Percentiles rank a stretch among this genome's conserved stretches.
These are phyloP conservation scores for Suhomyces bribrorum DNA, from an alignment of 1,139 yeast genomes.

Conservation along the genomic window DNA sequence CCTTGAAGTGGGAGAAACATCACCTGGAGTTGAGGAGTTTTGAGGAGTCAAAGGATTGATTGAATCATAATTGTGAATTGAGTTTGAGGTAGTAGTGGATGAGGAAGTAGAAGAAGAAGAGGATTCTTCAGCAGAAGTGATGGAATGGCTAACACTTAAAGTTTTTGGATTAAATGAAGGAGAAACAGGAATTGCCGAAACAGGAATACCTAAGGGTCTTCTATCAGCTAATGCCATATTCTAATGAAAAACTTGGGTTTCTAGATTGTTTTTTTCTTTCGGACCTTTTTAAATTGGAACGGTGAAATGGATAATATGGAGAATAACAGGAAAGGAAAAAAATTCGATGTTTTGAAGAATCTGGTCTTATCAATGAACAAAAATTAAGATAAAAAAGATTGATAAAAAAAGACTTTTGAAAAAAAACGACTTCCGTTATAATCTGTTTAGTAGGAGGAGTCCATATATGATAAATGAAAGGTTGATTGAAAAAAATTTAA, in stretches of 20 bases:
- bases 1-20: conserved; percentile 41
- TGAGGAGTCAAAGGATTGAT: conserved; percentile 23
- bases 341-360: conserved; percentile 9
- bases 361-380: conserved; percentile 10
- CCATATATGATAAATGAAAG: conserved; percentile 9
- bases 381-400: conserved; percentile 8
- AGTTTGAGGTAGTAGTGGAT: conserved; percentile 1
- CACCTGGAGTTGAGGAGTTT: conserved; percentile 28
- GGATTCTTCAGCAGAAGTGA: conserved; percentile 3
- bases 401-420: conserved; percentile 13
- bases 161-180: conserved; percentile 50
- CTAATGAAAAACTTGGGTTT: not conserved
- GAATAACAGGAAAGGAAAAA: conserved; percentile 14
- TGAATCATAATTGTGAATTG: conserved; percentile 10
- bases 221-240: conserved; percentile 59
- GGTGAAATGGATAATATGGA: conserved; percentile 1
- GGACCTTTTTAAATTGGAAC: conserved; percentile 2
- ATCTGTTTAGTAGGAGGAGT: conserved; percentile 9
- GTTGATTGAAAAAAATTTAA: not conserved
- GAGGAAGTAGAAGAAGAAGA: conserved; percentile 4
- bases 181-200: conserved; percentile 40
- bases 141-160: conserved; percentile 22
- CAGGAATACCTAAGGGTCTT: conserved; percentile 53
- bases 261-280: conserved; percentile 8
- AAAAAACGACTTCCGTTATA: conserved; percentile 15